phyloP scores from a whole-genome alignment of 2,329 filamentous ascomycete genomes.

The Incumbomyces delicatus region DNA sequence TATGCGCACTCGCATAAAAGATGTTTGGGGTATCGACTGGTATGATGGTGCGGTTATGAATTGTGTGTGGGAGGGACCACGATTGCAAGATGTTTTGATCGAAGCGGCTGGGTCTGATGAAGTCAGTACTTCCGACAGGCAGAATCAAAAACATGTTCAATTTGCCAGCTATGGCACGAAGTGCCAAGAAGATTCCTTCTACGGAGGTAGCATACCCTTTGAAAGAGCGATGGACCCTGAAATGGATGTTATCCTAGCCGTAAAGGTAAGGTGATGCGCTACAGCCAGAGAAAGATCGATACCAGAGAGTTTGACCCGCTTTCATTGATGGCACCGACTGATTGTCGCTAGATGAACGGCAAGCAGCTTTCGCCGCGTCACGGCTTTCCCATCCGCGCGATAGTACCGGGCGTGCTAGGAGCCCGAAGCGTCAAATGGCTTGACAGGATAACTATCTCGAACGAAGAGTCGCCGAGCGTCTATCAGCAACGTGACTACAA shows the following conservation, averaged over 20 bases:
- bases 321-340: neutral
- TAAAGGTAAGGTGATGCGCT: conserved; percentile 29
- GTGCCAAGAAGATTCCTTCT: conserved; percentile 50
- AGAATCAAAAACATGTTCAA: conserved; percentile 38
- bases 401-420: conserved; percentile 45
- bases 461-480: conserved; percentile 42
- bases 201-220: conserved; percentile 47
- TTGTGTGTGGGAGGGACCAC: conserved; percentile 46
- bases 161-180: conserved; percentile 45
- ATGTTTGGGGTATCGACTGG: conserved; percentile 53
- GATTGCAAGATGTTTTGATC: conserved; percentile 43
- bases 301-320: too few species aligned
- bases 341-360: conserved; percentile 37
- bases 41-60: conserved; percentile 53
- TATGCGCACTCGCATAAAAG: conserved; percentile 50
- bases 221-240: conserved; percentile 34
- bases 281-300: too few species aligned
- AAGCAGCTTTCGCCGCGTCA: conserved; percentile 38
- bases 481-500: conserved; percentile 54
- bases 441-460: conserved; percentile 43
- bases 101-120: conserved; percentile 31
- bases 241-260: conserved; percentile 39
- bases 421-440: conserved; percentile 50
- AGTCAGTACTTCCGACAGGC: conserved; percentile 21
- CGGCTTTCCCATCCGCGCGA: conserved; percentile 43